Evolutionary conservation across 176 grass and related monocot genomes (phyloP), one percentile per base, ranked within the genome.

Genomic region (Pharus latifolius): DNA sequence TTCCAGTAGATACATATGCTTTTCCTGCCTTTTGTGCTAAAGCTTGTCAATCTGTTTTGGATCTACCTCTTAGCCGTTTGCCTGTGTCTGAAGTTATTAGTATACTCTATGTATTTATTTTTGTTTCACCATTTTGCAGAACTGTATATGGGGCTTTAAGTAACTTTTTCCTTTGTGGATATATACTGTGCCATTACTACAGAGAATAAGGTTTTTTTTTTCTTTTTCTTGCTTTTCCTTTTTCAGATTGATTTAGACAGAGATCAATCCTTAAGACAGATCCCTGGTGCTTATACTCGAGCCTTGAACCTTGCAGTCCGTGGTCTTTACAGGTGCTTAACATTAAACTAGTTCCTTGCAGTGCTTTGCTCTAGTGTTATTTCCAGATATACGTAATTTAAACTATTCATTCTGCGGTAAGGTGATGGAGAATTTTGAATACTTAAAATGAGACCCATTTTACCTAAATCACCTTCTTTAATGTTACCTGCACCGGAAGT

Each of bases 311-410:
- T 74, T 85, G 87, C 95, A 75, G 78, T 90, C 34, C 86, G 75
- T 82, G 90, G 89, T 67, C 87, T 98, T 77, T 67, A 89, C 63
- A 93, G 95, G 95, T 90, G 26, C 20, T 72, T 77, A 77, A 15
- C 10, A 62, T 23, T 68, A 71, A n/a, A 7, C 10, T 70, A 61
- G 42, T 67, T 59, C 31, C 17, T 63, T 76, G 33, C 16, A 61
- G 28, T 72, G 26, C 40, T 70, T 35, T 34, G 4, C 65, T 46
- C 7, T 70, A 13, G 19, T 56, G 38, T 56, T 78, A n/a, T 63
- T 68, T 53, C n/a, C n/a, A n/a, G n/a, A n/a, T n/a, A n/a, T n/a
- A n/a, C n/a, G n/a, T n/a, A n/a, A n/a, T n/a, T n/a, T n/a, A n/a
- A n/a, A n/a, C n/a, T n/a, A n/a, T n/a, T n/a, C n/a, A n/a, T n/a